Percentiles rank a stretch among this genome's conserved stretches.
These are phyloP conservation scores for Kwoniella sp. DNA, from an alignment of 768 basidiomycete species.

Conservation along the genomic window DNA sequence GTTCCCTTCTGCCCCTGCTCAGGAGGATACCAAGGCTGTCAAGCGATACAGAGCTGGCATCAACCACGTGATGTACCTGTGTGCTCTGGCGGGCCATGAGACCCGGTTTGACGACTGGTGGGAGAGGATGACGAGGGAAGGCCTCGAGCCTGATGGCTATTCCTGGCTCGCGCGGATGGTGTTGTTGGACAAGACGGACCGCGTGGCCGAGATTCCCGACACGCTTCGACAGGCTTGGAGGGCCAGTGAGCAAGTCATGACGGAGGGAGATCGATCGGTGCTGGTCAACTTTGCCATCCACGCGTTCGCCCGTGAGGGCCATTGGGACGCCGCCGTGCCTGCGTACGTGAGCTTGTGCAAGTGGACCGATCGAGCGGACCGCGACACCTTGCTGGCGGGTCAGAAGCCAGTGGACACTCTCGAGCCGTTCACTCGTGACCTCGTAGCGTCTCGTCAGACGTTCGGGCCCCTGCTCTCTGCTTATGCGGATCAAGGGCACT, in stretches of 20 bases:
- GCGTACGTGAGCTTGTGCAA: conserved; percentile 14
- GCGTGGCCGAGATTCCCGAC: conserved; percentile 12
- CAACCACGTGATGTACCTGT: conserved; percentile 36
- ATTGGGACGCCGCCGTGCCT: conserved; percentile 27
- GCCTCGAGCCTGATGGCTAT: conserved; percentile 17
- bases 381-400: neutral
- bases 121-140: neutral
- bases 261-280: conserved; percentile 6
- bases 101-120: conserved; percentile 17
- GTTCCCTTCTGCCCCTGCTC: neutral
- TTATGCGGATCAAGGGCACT: conserved; percentile 24
- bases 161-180: conserved; percentile 22
- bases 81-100: conserved; percentile 18
- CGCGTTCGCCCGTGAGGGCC: conserved; percentile 22
- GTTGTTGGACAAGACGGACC: conserved; percentile 12
- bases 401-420: too few relatives aligned
- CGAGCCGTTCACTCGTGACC: too few relatives aligned
- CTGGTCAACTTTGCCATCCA: conserved; percentile 31
- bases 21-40: neutral
- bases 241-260: neutral
- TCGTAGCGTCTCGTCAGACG: conserved; percentile 13
- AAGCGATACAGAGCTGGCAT: conserved; percentile 3
- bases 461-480: conserved; percentile 34
- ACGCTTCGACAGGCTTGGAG: neutral
- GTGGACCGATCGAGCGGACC: neutral